A percentile compares a stretch with the other conserved stretches of the same genome.
Evolutionary conservation across 148 eudicot species (phyloP).

Genomic region (Rhododendron griersonianum): DNA sequence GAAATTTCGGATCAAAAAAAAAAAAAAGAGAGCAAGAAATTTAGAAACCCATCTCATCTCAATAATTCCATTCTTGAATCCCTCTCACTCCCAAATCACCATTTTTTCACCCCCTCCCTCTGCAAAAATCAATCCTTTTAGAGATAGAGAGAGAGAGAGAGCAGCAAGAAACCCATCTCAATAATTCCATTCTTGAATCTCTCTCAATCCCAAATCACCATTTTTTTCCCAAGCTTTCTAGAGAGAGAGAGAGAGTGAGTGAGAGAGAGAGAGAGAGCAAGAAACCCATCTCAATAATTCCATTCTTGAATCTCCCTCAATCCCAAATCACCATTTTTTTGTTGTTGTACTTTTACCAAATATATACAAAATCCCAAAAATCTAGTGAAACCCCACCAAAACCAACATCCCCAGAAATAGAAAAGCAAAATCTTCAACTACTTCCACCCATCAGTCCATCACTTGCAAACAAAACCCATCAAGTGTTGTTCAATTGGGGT

Average conservation of each 20-base stretch:
- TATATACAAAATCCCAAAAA: not conserved
- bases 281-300: not conserved
- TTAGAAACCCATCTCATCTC: not conserved
- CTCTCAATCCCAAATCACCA: not conserved
- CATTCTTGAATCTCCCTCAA: not conserved
- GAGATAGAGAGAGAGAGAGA: constrained; percentile 11
- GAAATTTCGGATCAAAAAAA: too few relatives aligned
- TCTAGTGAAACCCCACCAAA: not conserved
- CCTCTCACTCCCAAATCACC: not conserved
- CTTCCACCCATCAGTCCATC: not conserved
- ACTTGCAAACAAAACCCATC: not conserved
- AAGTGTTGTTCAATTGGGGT: constrained; percentile 11
- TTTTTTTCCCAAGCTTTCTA: not conserved
- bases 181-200: not conserved
- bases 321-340: not conserved
- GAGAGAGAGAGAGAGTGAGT: constrained; percentile 2
- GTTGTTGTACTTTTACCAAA: not conserved
- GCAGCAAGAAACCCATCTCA: not conserved
- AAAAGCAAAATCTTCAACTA: not conserved
- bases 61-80: not conserved
- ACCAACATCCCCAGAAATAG: not conserved
- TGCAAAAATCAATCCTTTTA: constrained; percentile 4
- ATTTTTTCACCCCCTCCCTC: not conserved
- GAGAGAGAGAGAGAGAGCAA: not conserved
- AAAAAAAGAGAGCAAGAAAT: not conserved